Conservation (phyloP, 306 rosid genomes). For the Vigna reflexopilosa region DNA sequence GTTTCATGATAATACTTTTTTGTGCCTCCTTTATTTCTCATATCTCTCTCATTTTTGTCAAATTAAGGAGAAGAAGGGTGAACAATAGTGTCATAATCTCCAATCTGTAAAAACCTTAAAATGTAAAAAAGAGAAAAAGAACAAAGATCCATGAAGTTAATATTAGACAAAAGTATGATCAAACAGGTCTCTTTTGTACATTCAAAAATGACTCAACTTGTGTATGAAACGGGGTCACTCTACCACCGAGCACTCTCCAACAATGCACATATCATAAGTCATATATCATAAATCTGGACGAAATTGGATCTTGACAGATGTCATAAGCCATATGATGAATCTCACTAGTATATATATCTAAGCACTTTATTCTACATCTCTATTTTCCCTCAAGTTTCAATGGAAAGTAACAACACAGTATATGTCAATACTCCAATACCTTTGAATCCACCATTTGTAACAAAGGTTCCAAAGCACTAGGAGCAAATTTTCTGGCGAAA, state of each 20-base stretch:
- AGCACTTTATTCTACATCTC: conserved; percentile 29
- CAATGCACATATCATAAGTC: background rate
- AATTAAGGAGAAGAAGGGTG: background rate
- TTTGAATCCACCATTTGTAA: conserved; percentile 57
- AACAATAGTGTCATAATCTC: background rate
- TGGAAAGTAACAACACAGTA: conserved; percentile 5
- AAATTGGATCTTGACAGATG: too few relatives aligned
- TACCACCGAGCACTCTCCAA: conserved; percentile 29
- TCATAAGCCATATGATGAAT: background rate
- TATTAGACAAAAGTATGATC: conserved; percentile 35
- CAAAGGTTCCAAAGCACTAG: conserved; percentile 85
- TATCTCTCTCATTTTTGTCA: background rate
- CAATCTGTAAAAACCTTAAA: background rate
- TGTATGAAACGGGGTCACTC: conserved; percentile 22
- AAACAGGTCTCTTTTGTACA: conserved; percentile 55
- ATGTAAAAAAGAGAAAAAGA: background rate
- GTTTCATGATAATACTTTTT: background rate
- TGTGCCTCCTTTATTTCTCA: background rate
- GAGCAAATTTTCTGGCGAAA: conserved; percentile 92
- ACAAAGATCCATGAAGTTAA: conserved; percentile 1
- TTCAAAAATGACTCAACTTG: conserved; percentile 36
- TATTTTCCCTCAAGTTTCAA: conserved; percentile 25
- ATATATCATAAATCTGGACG: background rate
- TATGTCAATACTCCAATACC: conserved; percentile 66
- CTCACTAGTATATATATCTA: conserved; percentile 29